These are phyloP conservation scores for Suillus clintonianus DNA, from an alignment of 768 basidiomycete species.

Conservation along the genomic window DNA sequence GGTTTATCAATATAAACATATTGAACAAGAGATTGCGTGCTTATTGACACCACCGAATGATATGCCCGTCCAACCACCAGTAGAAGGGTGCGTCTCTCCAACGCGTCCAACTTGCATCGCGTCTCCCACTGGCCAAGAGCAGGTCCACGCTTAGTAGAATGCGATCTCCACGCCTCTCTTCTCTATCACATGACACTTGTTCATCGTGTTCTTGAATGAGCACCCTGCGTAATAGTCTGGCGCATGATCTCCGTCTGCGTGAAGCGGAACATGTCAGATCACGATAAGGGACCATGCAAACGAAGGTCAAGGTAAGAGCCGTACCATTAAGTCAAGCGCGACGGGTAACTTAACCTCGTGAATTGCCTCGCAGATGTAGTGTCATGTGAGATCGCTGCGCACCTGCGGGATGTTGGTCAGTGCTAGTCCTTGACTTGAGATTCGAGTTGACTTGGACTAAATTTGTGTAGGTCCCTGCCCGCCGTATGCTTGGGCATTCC, in stretches of 20 bases:
- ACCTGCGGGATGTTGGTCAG: constrained; percentile 50
- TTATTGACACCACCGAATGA: neutral
- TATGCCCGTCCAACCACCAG: too few relatives aligned
- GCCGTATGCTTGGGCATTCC: neutral
- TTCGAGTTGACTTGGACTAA: constrained; percentile 1
- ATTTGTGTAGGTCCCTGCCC: neutral
- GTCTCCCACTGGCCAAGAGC: neutral
- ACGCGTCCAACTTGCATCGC: neutral
- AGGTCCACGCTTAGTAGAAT: neutral
- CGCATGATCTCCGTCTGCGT: constrained; percentile 61
- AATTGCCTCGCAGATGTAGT: constrained; percentile 93
- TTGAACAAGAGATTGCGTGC: neutral
- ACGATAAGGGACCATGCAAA: too few relatives aligned
- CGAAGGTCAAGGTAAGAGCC: constrained; percentile 16
- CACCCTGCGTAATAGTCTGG: constrained; percentile 92
- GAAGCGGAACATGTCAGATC: neutral
- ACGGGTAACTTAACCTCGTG: constrained; percentile 91
- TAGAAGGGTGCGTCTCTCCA: neutral
- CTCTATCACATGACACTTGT: neutral
- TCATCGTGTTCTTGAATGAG: constrained; percentile 37
- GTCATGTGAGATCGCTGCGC: constrained; percentile 91
- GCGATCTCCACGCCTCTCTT: neutral
- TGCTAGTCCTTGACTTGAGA: constrained; percentile 5
- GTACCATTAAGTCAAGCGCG: constrained; percentile 89
- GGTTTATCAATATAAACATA: neutral